Percentiles rank a stretch among this genome's conserved stretches.
phyloP scores from a whole-genome alignment of 345 rosid species.

The Euphorbia peplus region DNA sequence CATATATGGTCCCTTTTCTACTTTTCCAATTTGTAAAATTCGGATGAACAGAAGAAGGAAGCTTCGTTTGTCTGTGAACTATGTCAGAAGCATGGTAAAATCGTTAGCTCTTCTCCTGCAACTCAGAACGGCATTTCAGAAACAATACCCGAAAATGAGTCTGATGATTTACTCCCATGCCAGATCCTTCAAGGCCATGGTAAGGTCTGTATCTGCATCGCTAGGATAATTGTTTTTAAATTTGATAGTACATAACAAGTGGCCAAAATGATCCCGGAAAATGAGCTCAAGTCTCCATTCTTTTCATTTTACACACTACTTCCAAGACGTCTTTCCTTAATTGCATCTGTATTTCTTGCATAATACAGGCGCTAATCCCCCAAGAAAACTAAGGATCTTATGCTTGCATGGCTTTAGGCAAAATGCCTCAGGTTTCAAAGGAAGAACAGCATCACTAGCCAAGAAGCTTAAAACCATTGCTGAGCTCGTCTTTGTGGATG shows the following conservation, averaged over 20 bases:
- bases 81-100: slow-evolving; percentile 67
- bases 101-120: slow-evolving; percentile 11
- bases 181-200: slow-evolving; percentile 41
- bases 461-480: slow-evolving; percentile 83
- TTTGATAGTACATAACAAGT: too few relatives aligned
- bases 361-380: slow-evolving; percentile 34
- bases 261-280: too few relatives aligned
- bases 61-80: slow-evolving; percentile 67
- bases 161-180: slow-evolving; percentile 23
- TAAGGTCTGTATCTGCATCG: slow-evolving; percentile 50
- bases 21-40: slow-evolving; percentile 15
- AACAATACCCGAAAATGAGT: slow-evolving; percentile 15
- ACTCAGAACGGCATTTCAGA: slow-evolving; percentile 22
- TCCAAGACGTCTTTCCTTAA: slow-evolving; percentile 2
- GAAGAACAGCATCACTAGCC: slow-evolving; percentile 87
- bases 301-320: neutral
- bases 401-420: slow-evolving; percentile 98
- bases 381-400: slow-evolving; percentile 69
- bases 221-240: slow-evolving; percentile 1
- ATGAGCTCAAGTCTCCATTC: neutral
- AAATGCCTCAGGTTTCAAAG: slow-evolving; percentile 85
- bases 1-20: neutral
- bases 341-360: neutral
- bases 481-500: slow-evolving; percentile 74
- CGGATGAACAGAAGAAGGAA: slow-evolving; percentile 49